These are phyloP conservation scores for Musa balbisiana DNA, from an alignment of 202 grass and related monocot genomes.

Conservation along the genomic window DNA sequence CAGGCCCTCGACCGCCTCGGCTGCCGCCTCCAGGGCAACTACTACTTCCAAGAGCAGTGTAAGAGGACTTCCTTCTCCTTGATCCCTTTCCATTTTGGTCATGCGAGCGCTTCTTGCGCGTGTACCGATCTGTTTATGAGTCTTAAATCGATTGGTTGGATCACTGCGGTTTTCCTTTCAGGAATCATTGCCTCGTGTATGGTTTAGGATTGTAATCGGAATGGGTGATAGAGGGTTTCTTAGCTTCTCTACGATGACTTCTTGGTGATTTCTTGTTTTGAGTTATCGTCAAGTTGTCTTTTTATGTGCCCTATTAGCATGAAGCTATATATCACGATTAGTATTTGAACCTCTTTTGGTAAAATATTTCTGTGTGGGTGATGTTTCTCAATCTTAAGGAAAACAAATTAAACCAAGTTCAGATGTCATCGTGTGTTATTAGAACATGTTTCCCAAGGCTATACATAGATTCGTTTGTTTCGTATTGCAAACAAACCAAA, in stretches of 20 bases:
- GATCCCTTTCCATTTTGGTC: neutral
- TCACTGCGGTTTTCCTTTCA: neutral
- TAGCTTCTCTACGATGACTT: no score
- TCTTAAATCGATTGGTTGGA: neutral
- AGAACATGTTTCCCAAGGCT: no score
- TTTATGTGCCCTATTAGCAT: neutral
- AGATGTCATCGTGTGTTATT: no score
- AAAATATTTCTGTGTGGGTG: neutral
- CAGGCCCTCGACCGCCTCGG: constrained; percentile 8
- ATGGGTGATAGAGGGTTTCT: neutral
- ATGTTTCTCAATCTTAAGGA: neutral
- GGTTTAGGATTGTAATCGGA: neutral
- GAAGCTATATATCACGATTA: neutral
- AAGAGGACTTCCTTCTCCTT: neutral
- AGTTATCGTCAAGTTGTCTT: neutral
- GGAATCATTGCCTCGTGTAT: no score
- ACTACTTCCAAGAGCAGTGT: constrained; percentile 7
- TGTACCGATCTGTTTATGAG: neutral
- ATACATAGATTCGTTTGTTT: no score
- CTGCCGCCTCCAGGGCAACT: constrained; percentile 8
- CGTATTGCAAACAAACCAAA: no score
- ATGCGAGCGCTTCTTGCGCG: neutral
- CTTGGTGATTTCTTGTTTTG: neutral
- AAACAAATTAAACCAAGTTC: neutral
- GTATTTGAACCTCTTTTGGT: neutral